Conservation (phyloP, 2,329 filamentous ascomycete species). For the Amphichorda felina region DNA sequence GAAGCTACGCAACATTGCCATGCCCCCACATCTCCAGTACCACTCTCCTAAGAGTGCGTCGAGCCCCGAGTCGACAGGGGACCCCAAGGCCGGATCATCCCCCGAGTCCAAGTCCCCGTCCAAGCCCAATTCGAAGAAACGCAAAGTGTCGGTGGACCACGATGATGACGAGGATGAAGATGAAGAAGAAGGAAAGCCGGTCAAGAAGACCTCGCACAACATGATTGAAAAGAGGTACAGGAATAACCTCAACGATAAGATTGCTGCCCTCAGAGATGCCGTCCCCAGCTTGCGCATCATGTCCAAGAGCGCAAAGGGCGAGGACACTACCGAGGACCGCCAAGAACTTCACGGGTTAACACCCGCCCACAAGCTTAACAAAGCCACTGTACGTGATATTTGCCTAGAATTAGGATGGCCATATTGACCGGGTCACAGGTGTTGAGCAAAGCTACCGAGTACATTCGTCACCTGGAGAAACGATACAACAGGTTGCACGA, state of each 20-base stretch:
- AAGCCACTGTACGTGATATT: conserved; percentile 60
- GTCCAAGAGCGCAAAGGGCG: conserved; percentile 57
- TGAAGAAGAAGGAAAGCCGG: conserved; percentile 39
- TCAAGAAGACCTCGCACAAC: conserved; percentile 93
- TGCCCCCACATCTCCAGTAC: conserved; percentile 51
- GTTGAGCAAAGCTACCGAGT: conserved; percentile 89
- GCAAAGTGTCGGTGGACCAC: conserved; percentile 46
- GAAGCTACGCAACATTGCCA: conserved; percentile 49
- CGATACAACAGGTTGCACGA: conserved; percentile 72
- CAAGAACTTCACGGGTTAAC: conserved; percentile 67
- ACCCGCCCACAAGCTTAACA: conserved; percentile 89
- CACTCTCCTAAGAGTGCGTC: conserved; percentile 44
- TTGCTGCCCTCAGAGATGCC: conserved; percentile 80
- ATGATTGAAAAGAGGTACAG: conserved; percentile 97
- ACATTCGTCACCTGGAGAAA: conserved; percentile 88
- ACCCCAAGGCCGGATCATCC: conserved; percentile 26
- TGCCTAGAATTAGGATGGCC: conserved; percentile 1
- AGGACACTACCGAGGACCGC: conserved; percentile 60
- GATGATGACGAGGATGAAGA: conserved; percentile 40
- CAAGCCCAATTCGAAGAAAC: conserved; percentile 2
- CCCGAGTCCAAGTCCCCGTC: background rate
- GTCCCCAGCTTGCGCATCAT: conserved; percentile 83
- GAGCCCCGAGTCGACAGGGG: conserved; percentile 43
- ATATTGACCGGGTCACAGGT: conserved; percentile 38
- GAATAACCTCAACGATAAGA: conserved; percentile 95